Conservation (phyloP, 2,329 filamentous ascomycete species). For the Fonsecaea erecta region DNA sequence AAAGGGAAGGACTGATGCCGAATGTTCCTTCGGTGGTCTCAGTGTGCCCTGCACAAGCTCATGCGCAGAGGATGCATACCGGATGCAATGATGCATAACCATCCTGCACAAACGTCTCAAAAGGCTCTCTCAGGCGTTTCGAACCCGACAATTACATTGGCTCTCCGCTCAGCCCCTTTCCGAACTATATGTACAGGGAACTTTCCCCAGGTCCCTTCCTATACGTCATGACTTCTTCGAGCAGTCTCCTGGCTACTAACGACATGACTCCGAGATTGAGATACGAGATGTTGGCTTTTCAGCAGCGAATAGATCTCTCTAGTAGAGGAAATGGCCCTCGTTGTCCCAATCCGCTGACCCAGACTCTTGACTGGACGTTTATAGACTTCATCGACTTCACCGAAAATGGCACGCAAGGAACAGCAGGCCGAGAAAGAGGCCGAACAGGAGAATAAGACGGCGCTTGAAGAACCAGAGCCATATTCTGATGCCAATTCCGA, state of each 20-base stretch:
- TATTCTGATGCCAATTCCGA: not conserved
- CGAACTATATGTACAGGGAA: not conserved
- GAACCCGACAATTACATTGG: not conserved
- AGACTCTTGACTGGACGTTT: no score
- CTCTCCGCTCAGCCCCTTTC: not conserved
- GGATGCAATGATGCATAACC: not conserved
- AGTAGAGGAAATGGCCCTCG: not conserved
- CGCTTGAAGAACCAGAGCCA: not conserved
- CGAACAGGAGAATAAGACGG: not conserved
- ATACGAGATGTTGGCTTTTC: not conserved
- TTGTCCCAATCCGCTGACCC: no score
- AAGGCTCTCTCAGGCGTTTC: not conserved
- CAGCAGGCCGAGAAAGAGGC: not conserved
- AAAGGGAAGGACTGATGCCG: not conserved
- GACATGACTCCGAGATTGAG: not conserved
- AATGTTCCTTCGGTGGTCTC: not conserved
- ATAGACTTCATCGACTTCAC: no score
- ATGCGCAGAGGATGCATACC: not conserved
- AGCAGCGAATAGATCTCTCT: not conserved
- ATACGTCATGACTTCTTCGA: slow-evolving; percentile 8
- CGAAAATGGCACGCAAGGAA: not conserved
- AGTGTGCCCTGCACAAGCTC: not conserved
- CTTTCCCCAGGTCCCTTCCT: not conserved
- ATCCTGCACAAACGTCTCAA: not conserved
- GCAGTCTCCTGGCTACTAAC: not conserved